Conservation (phyloP, 768 basidiomycete species). For the Dioszegia hungarica region DNA sequence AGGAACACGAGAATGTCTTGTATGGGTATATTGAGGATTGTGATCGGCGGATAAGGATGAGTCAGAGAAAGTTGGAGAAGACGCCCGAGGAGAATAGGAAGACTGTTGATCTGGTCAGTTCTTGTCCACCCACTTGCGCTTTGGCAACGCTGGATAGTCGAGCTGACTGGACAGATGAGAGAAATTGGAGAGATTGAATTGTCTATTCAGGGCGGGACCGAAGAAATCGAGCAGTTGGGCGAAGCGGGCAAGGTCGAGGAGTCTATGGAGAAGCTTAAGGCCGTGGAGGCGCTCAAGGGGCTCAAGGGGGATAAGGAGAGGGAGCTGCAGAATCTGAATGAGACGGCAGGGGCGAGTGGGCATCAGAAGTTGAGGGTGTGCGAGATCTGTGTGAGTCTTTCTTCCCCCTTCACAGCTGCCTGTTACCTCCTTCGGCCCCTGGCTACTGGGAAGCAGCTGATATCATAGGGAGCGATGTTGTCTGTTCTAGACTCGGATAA, state of each 20-base stretch:
- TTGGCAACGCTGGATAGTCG: neutral
- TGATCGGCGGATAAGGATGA: slow-evolving; percentile 88
- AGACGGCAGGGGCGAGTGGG: slow-evolving; percentile 97
- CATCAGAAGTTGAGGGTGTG: slow-evolving; percentile 99
- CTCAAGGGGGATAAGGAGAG: slow-evolving; percentile 97
- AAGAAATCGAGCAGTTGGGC: slow-evolving; percentile 92
- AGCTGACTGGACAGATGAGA: slow-evolving; percentile 63
- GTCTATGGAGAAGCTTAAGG: slow-evolving; percentile 94
- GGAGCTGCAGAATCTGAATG: slow-evolving; percentile 90
- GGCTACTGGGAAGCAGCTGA: neutral
- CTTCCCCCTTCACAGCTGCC: too few species aligned
- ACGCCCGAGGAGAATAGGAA: slow-evolving; percentile 99
- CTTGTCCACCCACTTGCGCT: neutral
- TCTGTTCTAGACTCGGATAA: slow-evolving; percentile 97
- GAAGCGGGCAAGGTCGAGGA: slow-evolving; percentile 99
- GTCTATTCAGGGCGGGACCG: slow-evolving; percentile 96
- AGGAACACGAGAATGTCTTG: slow-evolving; percentile 93
- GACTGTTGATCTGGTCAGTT: slow-evolving; percentile 81
- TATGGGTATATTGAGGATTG: slow-evolving; percentile 97
- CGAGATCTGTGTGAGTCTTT: slow-evolving; percentile 72
- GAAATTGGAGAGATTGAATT: slow-evolving; percentile 99
- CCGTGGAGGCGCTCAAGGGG: slow-evolving; percentile 93
- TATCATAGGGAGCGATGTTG: slow-evolving; percentile 70
- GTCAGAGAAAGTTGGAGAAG: slow-evolving; percentile 93
- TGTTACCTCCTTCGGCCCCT: too few species aligned